A percentile compares a stretch with the other conserved stretches of the same genome.
phyloP scores from a whole-genome alignment of 2,329 filamentous ascomycete species.

The Thermoascus crustaceus region DNA sequence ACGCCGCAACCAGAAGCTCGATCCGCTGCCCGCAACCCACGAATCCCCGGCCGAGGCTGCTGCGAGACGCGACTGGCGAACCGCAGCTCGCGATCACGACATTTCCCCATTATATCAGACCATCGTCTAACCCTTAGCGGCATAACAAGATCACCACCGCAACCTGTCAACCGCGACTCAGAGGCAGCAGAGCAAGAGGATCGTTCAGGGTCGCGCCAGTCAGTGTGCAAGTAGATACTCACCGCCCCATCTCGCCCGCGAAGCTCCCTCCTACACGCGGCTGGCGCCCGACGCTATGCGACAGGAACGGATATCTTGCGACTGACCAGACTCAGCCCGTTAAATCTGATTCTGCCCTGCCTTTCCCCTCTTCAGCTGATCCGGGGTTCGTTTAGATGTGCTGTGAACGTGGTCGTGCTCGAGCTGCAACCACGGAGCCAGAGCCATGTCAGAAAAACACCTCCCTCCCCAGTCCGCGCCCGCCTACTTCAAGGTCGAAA shows the following conservation, averaged over 20 bases:
- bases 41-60: conserved; percentile 5
- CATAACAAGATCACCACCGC: conserved; percentile 15
- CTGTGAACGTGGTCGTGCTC: conserved; percentile 1
- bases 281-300: conserved; percentile 1
- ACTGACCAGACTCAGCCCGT: not conserved
- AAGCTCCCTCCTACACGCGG: not conserved
- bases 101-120: conserved; percentile 38
- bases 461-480: conserved; percentile 1
- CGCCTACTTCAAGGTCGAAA: not conserved
- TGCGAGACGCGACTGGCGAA: conserved; percentile 16
- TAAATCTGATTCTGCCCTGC: not conserved
- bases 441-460: conserved; percentile 3
- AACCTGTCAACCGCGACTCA: conserved; percentile 4
- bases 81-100: conserved; percentile 31
- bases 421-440: not conserved
- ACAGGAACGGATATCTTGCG: not conserved
- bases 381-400: conserved; percentile 1
- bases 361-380: conserved; percentile 2
- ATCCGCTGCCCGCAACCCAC: conserved; percentile 1
- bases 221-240: not conserved
- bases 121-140: conserved; percentile 24
- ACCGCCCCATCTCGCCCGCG: not conserved
- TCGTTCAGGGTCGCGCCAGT: not conserved
- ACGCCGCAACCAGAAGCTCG: too few species aligned
- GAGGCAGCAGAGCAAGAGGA: not conserved